These are phyloP conservation scores for Dimargaris cristalligena DNA, from an alignment of 192 early-diverging fungal genomes.

Conservation along the genomic window DNA sequence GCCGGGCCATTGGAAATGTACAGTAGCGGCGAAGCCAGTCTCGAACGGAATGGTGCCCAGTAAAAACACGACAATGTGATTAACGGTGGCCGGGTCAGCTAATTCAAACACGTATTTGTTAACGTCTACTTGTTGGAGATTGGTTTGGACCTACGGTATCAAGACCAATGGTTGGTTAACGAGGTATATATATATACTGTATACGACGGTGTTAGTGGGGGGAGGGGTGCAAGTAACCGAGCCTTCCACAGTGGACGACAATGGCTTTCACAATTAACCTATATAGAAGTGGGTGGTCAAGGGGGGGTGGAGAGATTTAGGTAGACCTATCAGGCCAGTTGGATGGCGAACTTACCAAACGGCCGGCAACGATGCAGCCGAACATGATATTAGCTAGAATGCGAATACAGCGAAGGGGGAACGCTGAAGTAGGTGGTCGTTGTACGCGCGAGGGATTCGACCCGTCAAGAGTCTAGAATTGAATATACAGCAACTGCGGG, in stretches of 20 bases:
- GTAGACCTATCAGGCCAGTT: no score
- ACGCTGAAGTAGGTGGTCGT: no score
- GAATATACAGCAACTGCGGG: no score
- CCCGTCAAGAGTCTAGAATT: no score
- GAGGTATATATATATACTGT: not conserved
- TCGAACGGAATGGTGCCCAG: conserved; percentile 76
- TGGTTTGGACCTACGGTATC: conserved; percentile 85
- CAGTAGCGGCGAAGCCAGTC: conserved; percentile 78
- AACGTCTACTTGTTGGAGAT: conserved; percentile 73
- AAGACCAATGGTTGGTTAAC: no score
- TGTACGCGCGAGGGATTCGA: no score
- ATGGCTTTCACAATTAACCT: no score
- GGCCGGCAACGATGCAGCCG: conserved; percentile 82
- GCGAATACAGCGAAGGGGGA: no score
- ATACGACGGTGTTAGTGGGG: not conserved
- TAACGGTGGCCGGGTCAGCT: conserved; percentile 65
- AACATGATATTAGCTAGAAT: no score
- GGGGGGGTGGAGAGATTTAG: no score
- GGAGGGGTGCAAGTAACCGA: not conserved
- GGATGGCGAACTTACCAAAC: conserved; percentile 47
- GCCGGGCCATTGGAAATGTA: conserved; percentile 80
- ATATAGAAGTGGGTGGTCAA: no score
- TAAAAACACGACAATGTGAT: conserved; percentile 90
- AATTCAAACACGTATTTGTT: conserved; percentile 85
- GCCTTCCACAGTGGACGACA: no score